Evolutionary conservation across 2,329 filamentous ascomycete genomes (phyloP).

Genomic region (Sporothrix humicola): DNA sequence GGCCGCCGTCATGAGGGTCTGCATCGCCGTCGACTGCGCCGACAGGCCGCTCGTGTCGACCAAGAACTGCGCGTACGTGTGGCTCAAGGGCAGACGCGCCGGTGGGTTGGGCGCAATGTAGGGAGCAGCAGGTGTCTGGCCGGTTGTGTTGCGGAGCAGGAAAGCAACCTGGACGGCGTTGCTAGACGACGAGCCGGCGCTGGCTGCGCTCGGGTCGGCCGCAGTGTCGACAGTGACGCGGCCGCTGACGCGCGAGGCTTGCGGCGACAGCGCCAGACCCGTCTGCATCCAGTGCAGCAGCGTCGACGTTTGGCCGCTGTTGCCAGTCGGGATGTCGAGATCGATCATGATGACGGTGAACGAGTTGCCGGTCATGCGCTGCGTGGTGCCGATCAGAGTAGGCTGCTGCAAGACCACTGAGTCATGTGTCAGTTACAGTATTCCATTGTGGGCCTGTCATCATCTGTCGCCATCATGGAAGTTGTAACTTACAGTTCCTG

Average conservation of each 20-base stretch:
- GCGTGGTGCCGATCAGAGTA: constrained; percentile 41
- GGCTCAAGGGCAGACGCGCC: constrained; percentile 47
- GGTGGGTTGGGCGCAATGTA: constrained; percentile 51
- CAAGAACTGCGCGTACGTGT: constrained; percentile 50
- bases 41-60: constrained; percentile 47
- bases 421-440: neutral
- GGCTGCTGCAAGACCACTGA: constrained; percentile 33
- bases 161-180: constrained; percentile 39
- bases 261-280: constrained; percentile 44
- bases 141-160: constrained; percentile 45
- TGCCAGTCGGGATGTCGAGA: constrained; percentile 55
- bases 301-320: constrained; percentile 46
- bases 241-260: constrained; percentile 37
- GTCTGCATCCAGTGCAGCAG: constrained; percentile 54
- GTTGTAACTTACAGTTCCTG: constrained; percentile 45
- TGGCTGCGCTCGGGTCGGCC: constrained; percentile 36
- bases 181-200: neutral
- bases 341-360: constrained; percentile 53
- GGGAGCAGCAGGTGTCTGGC: constrained; percentile 41
- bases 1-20: constrained; percentile 43
- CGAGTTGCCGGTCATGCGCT: constrained; percentile 49
- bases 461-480: neutral
- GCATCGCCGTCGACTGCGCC: constrained; percentile 37
- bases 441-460: too few relatives aligned
- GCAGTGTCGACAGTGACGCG: too few relatives aligned